Evolutionary conservation across 2,329 filamentous ascomycete genomes (phyloP), one percentile per base, ranked within the genome.

Genomic region (Penicillium sp.): DNA sequence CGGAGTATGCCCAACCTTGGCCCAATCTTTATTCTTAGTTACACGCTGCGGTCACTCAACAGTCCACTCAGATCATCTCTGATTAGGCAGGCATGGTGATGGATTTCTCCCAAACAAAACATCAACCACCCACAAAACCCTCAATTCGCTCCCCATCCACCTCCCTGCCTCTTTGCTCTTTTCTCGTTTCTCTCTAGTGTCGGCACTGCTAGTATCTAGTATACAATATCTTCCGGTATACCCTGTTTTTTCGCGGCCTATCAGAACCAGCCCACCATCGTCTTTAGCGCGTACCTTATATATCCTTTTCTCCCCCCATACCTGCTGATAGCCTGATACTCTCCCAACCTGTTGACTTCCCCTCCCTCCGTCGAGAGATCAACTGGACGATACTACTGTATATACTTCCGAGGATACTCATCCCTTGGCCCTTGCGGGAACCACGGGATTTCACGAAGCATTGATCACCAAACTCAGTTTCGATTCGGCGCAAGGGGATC

Each of bases 1-100:
- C 9, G 9, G 27, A 44, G 18, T 53, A 56, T 63, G 60, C 60
- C 60, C 60, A 63, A 63, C 51, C 53, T 47, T 55, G 58, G 55
- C 61, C 61, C 49, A 50, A 50, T 24, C 39, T 22, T 22, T 18
- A 40, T 40, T 40, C 16, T 40, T 41, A 10, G 39, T 22, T 19
- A 22, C 31, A 31, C 31, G 2, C 31, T 9, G 31, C 31, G 2
- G 31, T 31, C 31, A 31, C 31, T 31, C 31, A 31, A 41, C 39
- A 40, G 19, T 18, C 39, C 39, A 19, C 39, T 5, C 9, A 4
- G n/a, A 41, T n/a, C 22, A 27, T 16, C 41, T 13, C 19, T 5
- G 43, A 46, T 49, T n/a, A 49, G 46, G 46, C 46, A 35, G 27
- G 46, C 27, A 49, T 35, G 7, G 10, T 10, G 31, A 31, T 10